Percentiles rank a stretch among this genome's conserved stretches.
phyloP scores from a whole-genome alignment of 2,329 filamentous ascomycete species.

The Phialophora macrospora region DNA sequence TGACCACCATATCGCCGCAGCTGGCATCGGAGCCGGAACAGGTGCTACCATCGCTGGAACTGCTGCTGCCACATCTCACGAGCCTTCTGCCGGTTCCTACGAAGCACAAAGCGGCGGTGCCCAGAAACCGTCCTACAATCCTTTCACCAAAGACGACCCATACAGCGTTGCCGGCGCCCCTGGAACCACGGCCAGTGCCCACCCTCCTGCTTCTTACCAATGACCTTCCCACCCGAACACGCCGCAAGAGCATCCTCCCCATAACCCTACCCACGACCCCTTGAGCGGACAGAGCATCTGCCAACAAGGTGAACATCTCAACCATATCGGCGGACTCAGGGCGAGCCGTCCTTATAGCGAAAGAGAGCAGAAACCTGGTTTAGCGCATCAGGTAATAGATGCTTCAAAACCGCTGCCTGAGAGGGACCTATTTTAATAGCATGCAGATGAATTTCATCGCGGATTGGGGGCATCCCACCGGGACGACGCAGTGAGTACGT shows the following conservation, averaged over 20 bases:
- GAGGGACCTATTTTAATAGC: neutral
- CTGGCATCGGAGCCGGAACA: constrained; percentile 20
- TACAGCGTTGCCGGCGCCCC: constrained; percentile 1
- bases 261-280: constrained; percentile 24
- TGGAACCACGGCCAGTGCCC: neutral
- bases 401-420: constrained; percentile 18
- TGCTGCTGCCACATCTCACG: constrained; percentile 16
- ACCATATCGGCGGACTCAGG: constrained; percentile 13
- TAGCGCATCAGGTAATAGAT: constrained; percentile 11
- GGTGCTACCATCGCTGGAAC: constrained; percentile 12
- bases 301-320: neutral
- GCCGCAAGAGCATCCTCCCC: constrained; percentile 14
- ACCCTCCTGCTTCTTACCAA: neutral
- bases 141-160: constrained; percentile 30
- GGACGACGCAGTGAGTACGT: neutral
- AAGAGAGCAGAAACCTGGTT: constrained; percentile 10
- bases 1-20: constrained; percentile 15
- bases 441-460: neutral
- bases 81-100: constrained; percentile 10
- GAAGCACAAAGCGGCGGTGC: constrained; percentile 26
- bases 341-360: constrained; percentile 1
- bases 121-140: constrained; percentile 36
- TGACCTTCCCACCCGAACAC: no score
- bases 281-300: constrained; percentile 1
- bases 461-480: neutral